phyloP scores from a whole-genome alignment of 768 basidiomycete genomes.

The Lentinula lateritia region DNA sequence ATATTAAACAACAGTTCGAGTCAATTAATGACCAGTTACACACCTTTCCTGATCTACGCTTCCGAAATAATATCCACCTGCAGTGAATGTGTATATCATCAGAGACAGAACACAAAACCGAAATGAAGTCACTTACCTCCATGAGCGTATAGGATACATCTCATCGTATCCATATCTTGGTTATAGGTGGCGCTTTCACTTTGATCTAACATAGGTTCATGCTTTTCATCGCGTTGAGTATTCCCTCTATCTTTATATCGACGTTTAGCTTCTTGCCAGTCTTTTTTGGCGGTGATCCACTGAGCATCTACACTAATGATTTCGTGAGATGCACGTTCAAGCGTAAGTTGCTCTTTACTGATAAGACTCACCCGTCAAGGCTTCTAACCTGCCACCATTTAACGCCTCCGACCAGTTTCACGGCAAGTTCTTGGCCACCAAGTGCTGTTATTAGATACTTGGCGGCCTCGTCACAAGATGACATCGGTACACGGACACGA shows the following conservation, averaged over 20 bases:
- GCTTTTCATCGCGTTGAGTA: conserved; percentile 15
- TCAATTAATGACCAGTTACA: background rate
- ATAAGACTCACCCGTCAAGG: conserved; percentile 54
- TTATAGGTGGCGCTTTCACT: conserved; percentile 38
- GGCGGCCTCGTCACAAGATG: conserved; percentile 73
- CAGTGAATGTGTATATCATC: conserved; percentile 7
- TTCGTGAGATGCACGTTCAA: background rate
- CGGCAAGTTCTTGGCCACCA: conserved; percentile 74
- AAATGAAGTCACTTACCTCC: conserved; percentile 46
- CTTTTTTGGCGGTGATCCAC: conserved; percentile 84
- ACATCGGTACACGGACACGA: conserved; percentile 65
- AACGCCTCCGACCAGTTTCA: conserved; percentile 74
- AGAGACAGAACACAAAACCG: background rate
- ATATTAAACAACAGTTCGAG: background rate
- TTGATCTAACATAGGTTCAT: conserved; percentile 10
- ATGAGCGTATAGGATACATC: conserved; percentile 79
- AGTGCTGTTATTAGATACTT: conserved; percentile 66
- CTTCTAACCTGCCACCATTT: conserved; percentile 99
- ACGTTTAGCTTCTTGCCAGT: conserved; percentile 67
- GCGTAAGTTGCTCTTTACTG: conserved; percentile 10
- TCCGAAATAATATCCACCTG: conserved; percentile 83
- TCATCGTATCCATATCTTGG: conserved; percentile 75
- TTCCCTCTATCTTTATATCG: conserved; percentile 44
- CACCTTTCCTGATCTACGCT: conserved; percentile 75
- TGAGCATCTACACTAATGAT: conserved; percentile 70